phyloP scores from a whole-genome alignment of 2,329 filamentous ascomycete genomes.

The Diaporthe eres region DNA sequence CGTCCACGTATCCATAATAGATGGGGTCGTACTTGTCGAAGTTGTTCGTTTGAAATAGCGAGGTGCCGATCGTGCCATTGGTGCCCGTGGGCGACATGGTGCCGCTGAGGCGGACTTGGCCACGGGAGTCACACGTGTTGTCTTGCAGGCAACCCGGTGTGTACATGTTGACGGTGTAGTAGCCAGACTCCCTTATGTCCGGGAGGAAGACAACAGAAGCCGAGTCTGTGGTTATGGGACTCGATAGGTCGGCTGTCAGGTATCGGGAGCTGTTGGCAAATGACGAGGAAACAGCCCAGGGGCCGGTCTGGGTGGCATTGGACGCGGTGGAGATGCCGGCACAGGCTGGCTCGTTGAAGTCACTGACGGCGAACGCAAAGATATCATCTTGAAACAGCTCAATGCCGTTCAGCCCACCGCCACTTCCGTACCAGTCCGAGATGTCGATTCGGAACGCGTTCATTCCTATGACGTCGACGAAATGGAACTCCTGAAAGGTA shows the following conservation, averaged over 20 bases:
- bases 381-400: constrained; percentile 90
- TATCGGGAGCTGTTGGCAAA: constrained; percentile 81
- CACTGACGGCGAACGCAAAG: constrained; percentile 85
- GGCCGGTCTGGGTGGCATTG: constrained; percentile 77
- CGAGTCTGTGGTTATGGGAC: constrained; percentile 68
- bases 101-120: constrained; percentile 85
- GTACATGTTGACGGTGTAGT: constrained; percentile 92
- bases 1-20: constrained; percentile 88
- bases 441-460: constrained; percentile 88
- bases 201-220: constrained; percentile 84
- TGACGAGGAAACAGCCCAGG: constrained; percentile 80
- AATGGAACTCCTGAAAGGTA: constrained; percentile 88
- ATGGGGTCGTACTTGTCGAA: constrained; percentile 97
- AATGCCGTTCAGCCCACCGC: constrained; percentile 88
- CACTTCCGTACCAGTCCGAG: constrained; percentile 86
- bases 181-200: constrained; percentile 88
- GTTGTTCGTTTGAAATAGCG: constrained; percentile 91
- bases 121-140: constrained; percentile 80
- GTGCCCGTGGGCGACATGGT: constrained; percentile 67
- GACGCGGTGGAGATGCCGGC: constrained; percentile 75
- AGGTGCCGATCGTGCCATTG: constrained; percentile 62
- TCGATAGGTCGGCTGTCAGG: constrained; percentile 75
- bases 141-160: constrained; percentile 92
- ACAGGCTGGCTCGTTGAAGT: constrained; percentile 91
- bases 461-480: constrained; percentile 92